Percentiles rank a stretch among this genome's conserved stretches.
phyloP scores from a whole-genome alignment of 495 filamentous ascomycete species.

The Paragyromitra xinjiangensis region DNA sequence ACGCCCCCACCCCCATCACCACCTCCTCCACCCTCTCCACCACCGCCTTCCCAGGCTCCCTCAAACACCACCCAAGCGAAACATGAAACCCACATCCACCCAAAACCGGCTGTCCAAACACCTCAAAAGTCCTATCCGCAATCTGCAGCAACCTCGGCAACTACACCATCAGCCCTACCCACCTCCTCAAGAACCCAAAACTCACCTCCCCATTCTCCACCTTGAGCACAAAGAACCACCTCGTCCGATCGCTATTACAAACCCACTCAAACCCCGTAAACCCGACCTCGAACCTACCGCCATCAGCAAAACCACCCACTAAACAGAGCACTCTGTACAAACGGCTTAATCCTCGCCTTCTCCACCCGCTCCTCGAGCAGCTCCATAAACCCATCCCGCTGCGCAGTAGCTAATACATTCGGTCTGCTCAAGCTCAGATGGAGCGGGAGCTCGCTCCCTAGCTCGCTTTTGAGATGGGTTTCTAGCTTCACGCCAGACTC shows the following conservation, averaged over 20 bases:
- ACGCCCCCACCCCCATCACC: constrained; percentile 58
- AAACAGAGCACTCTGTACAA: constrained; percentile 51
- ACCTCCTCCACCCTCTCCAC: constrained; percentile 51
- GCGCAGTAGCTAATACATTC: constrained; percentile 70
- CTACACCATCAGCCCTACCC: constrained; percentile 53
- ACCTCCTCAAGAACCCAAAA: constrained; percentile 59
- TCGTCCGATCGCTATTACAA: constrained; percentile 74
- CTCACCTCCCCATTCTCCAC: constrained; percentile 36
- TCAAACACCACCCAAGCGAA: constrained; percentile 79
- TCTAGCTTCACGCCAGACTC: constrained; percentile 58
- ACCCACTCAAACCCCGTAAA: constrained; percentile 71
- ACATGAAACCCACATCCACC: constrained; percentile 75
- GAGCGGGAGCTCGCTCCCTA: constrained; percentile 80
- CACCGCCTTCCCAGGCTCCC: constrained; percentile 31
- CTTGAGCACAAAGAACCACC: constrained; percentile 85
- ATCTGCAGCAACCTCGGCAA: constrained; percentile 71
- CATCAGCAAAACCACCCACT: constrained; percentile 45
- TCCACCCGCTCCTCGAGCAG: constrained; percentile 58
- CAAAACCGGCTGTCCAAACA: constrained; percentile 75
- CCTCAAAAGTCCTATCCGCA: constrained; percentile 69
- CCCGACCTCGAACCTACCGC: constrained; percentile 63
- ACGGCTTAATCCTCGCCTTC: constrained; percentile 57
- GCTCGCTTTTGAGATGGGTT: constrained; percentile 75
- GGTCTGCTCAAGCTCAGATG: constrained; percentile 90
- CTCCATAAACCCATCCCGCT: constrained; percentile 71